Evolutionary conservation across 2,329 filamentous ascomycete genomes (phyloP).

Genomic region (Botrytis elliptica): DNA sequence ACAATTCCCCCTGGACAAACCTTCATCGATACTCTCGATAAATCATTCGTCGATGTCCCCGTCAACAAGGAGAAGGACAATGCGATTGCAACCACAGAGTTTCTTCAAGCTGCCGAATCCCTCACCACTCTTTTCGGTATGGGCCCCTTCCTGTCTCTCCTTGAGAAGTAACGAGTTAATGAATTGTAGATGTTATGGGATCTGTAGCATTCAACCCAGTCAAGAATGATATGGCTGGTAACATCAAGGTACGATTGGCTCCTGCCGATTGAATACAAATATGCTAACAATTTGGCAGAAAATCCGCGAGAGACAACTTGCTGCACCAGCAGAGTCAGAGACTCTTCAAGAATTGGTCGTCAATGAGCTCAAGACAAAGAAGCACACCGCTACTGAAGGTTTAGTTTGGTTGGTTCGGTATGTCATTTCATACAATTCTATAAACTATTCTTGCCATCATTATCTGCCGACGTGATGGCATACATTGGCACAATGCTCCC

Average conservation of each 20-base stretch:
- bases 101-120: slow-evolving; percentile 87
- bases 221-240: slow-evolving; percentile 87
- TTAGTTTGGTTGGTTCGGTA: slow-evolving; percentile 89
- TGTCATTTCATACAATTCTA: slow-evolving; percentile 46
- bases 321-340: slow-evolving; percentile 73
- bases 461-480: background rate
- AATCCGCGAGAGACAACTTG: slow-evolving; percentile 79
- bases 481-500: background rate
- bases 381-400: slow-evolving; percentile 85
- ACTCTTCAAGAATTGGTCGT: slow-evolving; percentile 81
- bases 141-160: background rate
- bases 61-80: slow-evolving; percentile 71
- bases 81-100: slow-evolving; percentile 78
- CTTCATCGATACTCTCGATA: slow-evolving; percentile 82
- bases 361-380: slow-evolving; percentile 87
- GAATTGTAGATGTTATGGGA: slow-evolving; percentile 56
- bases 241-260: slow-evolving; percentile 72
- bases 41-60: slow-evolving; percentile 80
- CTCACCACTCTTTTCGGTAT: slow-evolving; percentile 83
- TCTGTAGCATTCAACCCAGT: slow-evolving; percentile 82
- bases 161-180: background rate
- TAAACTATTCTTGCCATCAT: slow-evolving; percentile 14
- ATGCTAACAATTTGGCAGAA: slow-evolving; percentile 57
- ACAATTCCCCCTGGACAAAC: slow-evolving; percentile 49
- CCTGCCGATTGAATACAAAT: slow-evolving; percentile 2